These are phyloP conservation scores for Phytopythium boreale DNA, from an alignment of 352 stramenopile genomes.

Conservation along the genomic window DNA sequence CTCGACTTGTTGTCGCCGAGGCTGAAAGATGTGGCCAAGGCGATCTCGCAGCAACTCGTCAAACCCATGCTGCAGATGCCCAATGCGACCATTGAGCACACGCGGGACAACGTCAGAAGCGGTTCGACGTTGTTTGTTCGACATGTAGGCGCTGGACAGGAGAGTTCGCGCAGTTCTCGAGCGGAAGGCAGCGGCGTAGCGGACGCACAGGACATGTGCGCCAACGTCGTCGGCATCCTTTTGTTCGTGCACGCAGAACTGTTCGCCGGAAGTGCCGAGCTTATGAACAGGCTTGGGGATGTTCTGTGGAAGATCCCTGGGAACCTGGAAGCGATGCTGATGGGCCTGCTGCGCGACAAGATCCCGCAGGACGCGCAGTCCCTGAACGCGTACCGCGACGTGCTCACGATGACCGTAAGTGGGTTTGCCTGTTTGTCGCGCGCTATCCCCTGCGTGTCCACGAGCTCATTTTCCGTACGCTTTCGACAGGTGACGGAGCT, in stretches of 20 bases:
- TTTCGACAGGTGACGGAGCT: conserved; percentile 40
- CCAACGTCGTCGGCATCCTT: conserved; percentile 43
- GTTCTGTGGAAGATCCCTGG: conserved; percentile 72
- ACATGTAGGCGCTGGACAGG: neutral
- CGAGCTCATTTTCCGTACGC: neutral
- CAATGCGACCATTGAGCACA: conserved; percentile 14
- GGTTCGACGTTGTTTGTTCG: neutral
- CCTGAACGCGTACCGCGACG: conserved; percentile 48
- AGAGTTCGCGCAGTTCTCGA: neutral
- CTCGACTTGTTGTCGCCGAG: conserved; percentile 37
- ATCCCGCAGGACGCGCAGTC: conserved; percentile 59
- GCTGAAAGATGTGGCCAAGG: conserved; percentile 58
- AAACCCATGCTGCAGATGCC: conserved; percentile 41
- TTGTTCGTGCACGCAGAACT: conserved; percentile 55
- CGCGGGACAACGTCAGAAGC: conserved; percentile 23
- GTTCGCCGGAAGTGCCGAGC: conserved; percentile 30
- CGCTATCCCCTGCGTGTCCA: neutral
- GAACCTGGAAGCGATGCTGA: conserved; percentile 64
- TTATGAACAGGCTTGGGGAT: conserved; percentile 52
- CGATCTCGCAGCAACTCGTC: conserved; percentile 41
- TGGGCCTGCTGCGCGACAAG: conserved; percentile 58
- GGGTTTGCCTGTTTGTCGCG: neutral
- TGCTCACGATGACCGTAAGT: conserved; percentile 32
- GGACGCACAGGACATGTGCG: conserved; percentile 32
- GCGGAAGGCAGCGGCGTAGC: conserved; percentile 19